Base-by-base conservation (phyloP, 805 yeast species). In the Ogataea kodamae region DNA sequence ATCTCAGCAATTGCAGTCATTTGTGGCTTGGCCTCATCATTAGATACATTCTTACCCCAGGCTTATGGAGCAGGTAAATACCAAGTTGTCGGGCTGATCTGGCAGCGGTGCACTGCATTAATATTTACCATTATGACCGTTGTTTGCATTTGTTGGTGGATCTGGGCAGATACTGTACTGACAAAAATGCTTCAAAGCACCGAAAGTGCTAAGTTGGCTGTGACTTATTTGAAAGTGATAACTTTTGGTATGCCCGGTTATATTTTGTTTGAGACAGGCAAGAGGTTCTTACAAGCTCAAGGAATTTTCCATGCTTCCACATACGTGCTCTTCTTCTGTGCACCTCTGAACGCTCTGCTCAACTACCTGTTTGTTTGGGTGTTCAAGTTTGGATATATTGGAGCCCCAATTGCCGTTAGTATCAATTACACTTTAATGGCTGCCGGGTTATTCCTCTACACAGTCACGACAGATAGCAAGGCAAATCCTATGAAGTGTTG, bases 251-350 rank as follows among this genome's bases (percentile, higher is more conserved):
- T 82, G 5, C 92, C 92, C 0, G 90, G 86, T 0, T 82, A 74
- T 76, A 51, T 58, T 6, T 27, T 52, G n/a, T 75, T 74, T 48
- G 90, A 83, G 59, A 77, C 79, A 44, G 77, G 80, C 30, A 82
- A 82, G 54, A 76, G 83, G 54, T 83, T 70, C 49, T 62, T 83
- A 47, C 90, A 83, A 56, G 72, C 85, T 28, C 90, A 83, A 61
- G 86, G 86, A 15, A 71, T 81, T 6, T 83, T 82, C 58, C 85
- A 82, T 55, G 90, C 90, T 6, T 78, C 88, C 8, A 82, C 89
- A 0, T 78, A 80, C 45, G 81, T 81, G 16, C 61, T 83, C 24
- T 59, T 74, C 23, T 48, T 82, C 18, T 81, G 87, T 59, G 89
- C 89, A 3, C 90, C 92, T 6, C 57, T 82, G 40, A 83, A 83